Conservation (phyloP, 495 filamentous ascomycete species). For the Neurospora intermedia region DNA sequence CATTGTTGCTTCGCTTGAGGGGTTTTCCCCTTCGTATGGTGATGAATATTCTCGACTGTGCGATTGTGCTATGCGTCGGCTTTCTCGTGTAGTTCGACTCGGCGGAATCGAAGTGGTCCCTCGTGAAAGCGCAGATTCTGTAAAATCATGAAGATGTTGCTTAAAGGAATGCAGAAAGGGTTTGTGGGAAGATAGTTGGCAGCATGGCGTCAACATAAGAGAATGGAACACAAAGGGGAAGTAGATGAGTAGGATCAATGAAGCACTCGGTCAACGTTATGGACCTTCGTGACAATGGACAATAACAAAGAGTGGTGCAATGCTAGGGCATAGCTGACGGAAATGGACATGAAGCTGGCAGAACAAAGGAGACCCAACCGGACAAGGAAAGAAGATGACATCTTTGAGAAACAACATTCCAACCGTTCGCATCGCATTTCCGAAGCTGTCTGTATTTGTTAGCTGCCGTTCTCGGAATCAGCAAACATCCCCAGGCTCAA, state of each 20-base stretch:
- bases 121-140: background rate
- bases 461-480: background rate
- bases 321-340: background rate
- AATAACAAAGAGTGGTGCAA: background rate
- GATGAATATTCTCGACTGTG: background rate
- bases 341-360: background rate
- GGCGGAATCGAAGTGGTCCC: no score
- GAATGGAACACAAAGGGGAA: background rate
- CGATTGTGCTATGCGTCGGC: background rate
- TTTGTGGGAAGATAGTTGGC: background rate
- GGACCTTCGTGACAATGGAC: background rate
- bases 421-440: background rate
- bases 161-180: background rate
- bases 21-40: background rate
- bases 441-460: background rate
- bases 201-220: background rate
- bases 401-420: background rate
- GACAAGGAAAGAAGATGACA: background rate
- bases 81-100: background rate
- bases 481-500: background rate
- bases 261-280: background rate
- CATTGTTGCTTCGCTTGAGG: background rate
- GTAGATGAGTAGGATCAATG: background rate
- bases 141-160: background rate
- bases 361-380: background rate